Evolutionary conservation across 2,329 filamentous ascomycete species (phyloP), one percentile per base, ranked within the genome.

Genomic region (Exutisphaerella laricina): DNA sequence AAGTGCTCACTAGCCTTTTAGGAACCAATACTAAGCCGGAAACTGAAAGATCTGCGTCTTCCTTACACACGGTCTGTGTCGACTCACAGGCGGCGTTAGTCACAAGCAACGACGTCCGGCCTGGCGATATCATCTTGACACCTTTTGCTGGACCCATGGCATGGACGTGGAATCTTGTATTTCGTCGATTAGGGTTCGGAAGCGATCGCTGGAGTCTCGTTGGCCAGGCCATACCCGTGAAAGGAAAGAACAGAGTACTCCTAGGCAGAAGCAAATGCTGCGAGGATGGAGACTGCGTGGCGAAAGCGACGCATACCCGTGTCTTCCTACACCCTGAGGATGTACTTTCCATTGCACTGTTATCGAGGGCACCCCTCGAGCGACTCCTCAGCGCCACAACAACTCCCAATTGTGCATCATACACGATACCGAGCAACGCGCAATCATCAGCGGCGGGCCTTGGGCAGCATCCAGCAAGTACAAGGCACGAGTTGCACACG

Each of bases 141-240:
- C 32, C 32, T 3, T 35, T 21, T 12, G 16, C 32, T 5, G 32
- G 20, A 7, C 32, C 32, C 5, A 35, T 35, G 32, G 32, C 32
- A 21, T 35, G 32, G 32, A 35, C 32, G 6, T 35, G 32, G 32
- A 35, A 35, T n/a, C 17, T 35, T 13, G 18, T 35, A 6, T 35
- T 35, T 12, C 16, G 32, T 4, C 5, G 14, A 22, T 35, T 10
- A 10, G 5, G 5, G 18, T 8, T 7, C 12, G 7, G 12, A 6
- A n/a, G 5, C 7, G 7, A 22, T 35, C 32, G 32, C 7, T 22
- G 13, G 7, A 20, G 22, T 2, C 32, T 35, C 12, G 32, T 21
- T 12, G 32, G 32, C 13, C 18, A 35, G n/a, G 20, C 32, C n/a
- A 12, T 22, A 13, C 32, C 32, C 16, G 5, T 35, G 17, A 35